These are phyloP conservation scores for Colletotrichum tofieldiae DNA, from an alignment of 2,329 filamentous ascomycete genomes.

Conservation along the genomic window DNA sequence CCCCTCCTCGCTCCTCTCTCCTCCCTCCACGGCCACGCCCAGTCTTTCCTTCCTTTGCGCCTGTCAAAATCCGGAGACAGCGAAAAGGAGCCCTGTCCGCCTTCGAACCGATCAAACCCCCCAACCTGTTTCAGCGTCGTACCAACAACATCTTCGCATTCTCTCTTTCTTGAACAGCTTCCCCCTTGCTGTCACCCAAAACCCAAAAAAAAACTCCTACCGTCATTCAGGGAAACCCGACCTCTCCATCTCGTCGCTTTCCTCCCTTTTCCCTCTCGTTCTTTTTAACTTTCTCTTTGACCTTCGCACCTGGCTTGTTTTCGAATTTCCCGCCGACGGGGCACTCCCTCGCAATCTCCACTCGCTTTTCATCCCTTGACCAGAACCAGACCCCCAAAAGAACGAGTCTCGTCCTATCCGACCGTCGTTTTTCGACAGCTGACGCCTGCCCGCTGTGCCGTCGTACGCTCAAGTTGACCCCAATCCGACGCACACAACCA, in stretches of 20 bases:
- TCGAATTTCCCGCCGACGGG: constrained; percentile 38
- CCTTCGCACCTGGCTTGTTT: constrained; percentile 28
- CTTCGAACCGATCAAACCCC: constrained; percentile 53
- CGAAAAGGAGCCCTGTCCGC: constrained; percentile 48
- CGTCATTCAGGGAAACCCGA: constrained; percentile 29
- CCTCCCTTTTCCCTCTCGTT: constrained; percentile 7
- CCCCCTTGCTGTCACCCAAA: constrained; percentile 29
- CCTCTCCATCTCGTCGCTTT: constrained; percentile 16
- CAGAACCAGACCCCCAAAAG: constrained; percentile 17
- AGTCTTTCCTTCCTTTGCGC: constrained; percentile 22
- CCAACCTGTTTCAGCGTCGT: constrained; percentile 55
- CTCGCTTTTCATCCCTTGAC: constrained; percentile 40
- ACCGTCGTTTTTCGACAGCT: constrained; percentile 27
- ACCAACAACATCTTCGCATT: constrained; percentile 46
- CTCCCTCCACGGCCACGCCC: constrained; percentile 17
- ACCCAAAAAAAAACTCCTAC: constrained; percentile 23
- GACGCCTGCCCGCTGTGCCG: constrained; percentile 10
- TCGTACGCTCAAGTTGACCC: constrained; percentile 10
- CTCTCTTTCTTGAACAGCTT: constrained; percentile 44
- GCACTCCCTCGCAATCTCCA: constrained; percentile 39
- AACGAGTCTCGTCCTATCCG: constrained; percentile 16
- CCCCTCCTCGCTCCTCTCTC: constrained; percentile 12
- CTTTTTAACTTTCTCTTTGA: constrained; percentile 22
- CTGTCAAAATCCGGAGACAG: constrained; percentile 41
- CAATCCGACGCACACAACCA: constrained; percentile 11